Base-by-base conservation (phyloP, 805 yeast species). In the Soucietia sequanensis region DNA sequence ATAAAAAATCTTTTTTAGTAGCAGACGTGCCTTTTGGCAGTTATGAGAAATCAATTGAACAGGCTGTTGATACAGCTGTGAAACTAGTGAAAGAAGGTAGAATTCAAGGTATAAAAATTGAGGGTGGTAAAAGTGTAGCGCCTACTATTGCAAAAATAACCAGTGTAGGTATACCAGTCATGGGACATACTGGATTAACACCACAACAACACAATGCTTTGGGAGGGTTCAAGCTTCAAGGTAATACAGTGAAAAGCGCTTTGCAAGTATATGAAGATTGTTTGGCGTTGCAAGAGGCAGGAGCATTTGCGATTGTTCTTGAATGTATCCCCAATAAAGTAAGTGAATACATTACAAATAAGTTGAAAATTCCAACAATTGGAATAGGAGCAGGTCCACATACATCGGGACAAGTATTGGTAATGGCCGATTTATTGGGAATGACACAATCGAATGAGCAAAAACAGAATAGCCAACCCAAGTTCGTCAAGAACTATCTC, bases 381-480 rank as follows among this genome's bases (percentile, higher is more conserved):
- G 99, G 99, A 3, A 91, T 91, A 31, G 99, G 99, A 4, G 96
- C 98, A 0, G 98, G 99, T 0, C 76, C 79, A 15, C 63, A 64
- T 6, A 82, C 91, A 6, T 76, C 85, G 23, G 98, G 96, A 0
- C 98, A 93, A 58, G 96, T 91, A 1, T 69, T 91, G 24, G 99
- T 91, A 0, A 80, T 84, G 57, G 76, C 86, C 4, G 99, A 91
- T 54, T 51, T 86, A 61, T 63, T 91, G 21, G 96, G 96, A 1
- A 76, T 82, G 85, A 66, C 68, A 32, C 78, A 78, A 28, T 71
- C 72, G 0, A 67, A 62, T 29, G 50, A 47, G n/a, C 46, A 42
- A 15, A 11, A 25, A 11, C 10, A 21, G 7, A 21, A 21, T 7
- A 30, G 48, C 7, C 38, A 33, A n/a, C 57, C 70, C 6, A 85